Percentiles rank a stretch among this genome's conserved stretches.
phyloP scores from a whole-genome alignment of 768 basidiomycete species.

The Psilocybe cyanescens region DNA sequence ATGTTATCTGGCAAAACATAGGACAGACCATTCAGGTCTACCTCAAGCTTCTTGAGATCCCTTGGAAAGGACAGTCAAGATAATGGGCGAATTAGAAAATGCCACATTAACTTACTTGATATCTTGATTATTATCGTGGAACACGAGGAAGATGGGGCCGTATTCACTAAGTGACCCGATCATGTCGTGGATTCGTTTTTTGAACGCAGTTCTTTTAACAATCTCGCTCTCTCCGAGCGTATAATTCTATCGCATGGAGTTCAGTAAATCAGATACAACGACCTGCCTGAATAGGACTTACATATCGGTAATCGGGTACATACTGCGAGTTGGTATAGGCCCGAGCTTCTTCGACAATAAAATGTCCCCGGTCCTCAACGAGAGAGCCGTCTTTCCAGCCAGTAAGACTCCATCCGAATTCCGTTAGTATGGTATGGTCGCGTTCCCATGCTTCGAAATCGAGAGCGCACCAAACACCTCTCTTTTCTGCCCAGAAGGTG shows the following conservation, averaged over 20 bases:
- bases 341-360: slow-evolving; percentile 66
- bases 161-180: slow-evolving; percentile 38
- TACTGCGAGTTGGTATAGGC: slow-evolving; percentile 62
- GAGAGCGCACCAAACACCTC: slow-evolving; percentile 75
- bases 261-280: background rate
- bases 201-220: slow-evolving; percentile 55
- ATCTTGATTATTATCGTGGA: slow-evolving; percentile 81
- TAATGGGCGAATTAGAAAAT: background rate
- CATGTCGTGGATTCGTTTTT: slow-evolving; percentile 51
- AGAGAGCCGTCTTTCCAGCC: slow-evolving; percentile 57
- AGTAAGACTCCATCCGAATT: slow-evolving; percentile 77
- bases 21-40: slow-evolving; percentile 53
- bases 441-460: slow-evolving; percentile 88
- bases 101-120: slow-evolving; percentile 57
- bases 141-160: slow-evolving; percentile 77
- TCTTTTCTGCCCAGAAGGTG: slow-evolving; percentile 60
- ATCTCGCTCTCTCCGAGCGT: slow-evolving; percentile 65
- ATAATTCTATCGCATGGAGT: slow-evolving; percentile 51
- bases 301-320: slow-evolving; percentile 65
- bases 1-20: slow-evolving; percentile 60
- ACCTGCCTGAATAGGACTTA: slow-evolving; percentile 29
- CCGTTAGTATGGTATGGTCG: slow-evolving; percentile 74
- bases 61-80: slow-evolving; percentile 35
- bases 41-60: slow-evolving; percentile 59
- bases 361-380: slow-evolving; percentile 56